These are phyloP conservation scores for Guillardia theta DNA, from an alignment of 78 protist genomes.

Conservation along the genomic window DNA sequence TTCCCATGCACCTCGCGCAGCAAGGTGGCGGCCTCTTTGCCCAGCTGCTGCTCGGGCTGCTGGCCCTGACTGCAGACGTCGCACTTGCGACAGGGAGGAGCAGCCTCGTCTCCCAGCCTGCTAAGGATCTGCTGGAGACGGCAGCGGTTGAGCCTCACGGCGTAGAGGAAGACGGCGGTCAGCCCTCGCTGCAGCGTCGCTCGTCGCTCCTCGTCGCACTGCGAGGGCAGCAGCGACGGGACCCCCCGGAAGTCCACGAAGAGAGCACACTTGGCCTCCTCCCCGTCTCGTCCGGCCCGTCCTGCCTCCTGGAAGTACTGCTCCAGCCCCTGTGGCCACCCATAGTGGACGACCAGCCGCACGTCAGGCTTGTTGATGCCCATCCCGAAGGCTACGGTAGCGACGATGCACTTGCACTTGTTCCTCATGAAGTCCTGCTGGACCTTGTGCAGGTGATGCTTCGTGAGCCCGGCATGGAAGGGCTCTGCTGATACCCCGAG, in stretches of 20 bases:
- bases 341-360: slow-evolving; percentile 85
- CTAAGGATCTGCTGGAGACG: neutral
- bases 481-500: neutral
- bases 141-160: neutral
- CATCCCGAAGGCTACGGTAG: slow-evolving; percentile 41
- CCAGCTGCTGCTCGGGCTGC: neutral
- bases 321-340: slow-evolving; percentile 48
- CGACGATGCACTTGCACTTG: neutral
- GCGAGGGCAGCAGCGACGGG: slow-evolving; percentile 1
- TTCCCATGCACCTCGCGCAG: neutral
- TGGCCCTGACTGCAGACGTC: neutral
- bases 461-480: slow-evolving; percentile 18
- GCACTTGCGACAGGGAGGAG: neutral
- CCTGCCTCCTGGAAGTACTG: slow-evolving; percentile 43
- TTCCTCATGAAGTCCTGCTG: neutral
- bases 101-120: neutral
- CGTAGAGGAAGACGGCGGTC: neutral
- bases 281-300: slow-evolving; percentile 23
- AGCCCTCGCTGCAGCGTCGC: neutral
- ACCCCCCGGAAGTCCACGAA: neutral
- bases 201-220: neutral
- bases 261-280: neutral
- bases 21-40: neutral
- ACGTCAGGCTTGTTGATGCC: slow-evolving; percentile 71
- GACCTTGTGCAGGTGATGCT: neutral